Evolutionary conservation across 2,329 filamentous ascomycete genomes (phyloP).

Genomic region (Xylariomycetidae sp.): DNA sequence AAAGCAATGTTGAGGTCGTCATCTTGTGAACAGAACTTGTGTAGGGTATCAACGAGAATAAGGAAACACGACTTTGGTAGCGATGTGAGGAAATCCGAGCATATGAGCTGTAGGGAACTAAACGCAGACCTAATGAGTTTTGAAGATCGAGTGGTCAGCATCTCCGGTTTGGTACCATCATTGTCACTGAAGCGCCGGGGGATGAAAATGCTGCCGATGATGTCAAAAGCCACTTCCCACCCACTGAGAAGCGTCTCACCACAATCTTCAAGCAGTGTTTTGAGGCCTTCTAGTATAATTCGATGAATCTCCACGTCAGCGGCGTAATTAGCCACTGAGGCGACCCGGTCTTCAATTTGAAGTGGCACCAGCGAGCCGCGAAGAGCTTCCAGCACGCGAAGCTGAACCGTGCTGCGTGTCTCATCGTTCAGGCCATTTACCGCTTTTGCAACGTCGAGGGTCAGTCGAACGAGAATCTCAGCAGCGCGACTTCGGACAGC

Average conservation of each 20-base stretch:
- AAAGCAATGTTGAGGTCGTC: slow-evolving; percentile 94
- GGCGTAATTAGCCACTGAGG: slow-evolving; percentile 51
- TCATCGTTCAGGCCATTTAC: slow-evolving; percentile 47
- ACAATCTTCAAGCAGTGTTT: slow-evolving; percentile 77
- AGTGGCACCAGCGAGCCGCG: slow-evolving; percentile 55
- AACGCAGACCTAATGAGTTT: slow-evolving; percentile 83
- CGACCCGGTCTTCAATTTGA: slow-evolving; percentile 44
- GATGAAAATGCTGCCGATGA: slow-evolving; percentile 77
- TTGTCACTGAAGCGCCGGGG: slow-evolving; percentile 26
- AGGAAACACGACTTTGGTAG: slow-evolving; percentile 66
- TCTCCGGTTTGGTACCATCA: slow-evolving; percentile 28
- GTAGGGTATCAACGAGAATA: slow-evolving; percentile 78
- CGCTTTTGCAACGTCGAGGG: slow-evolving; percentile 51
- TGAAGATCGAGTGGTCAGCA: slow-evolving; percentile 54
- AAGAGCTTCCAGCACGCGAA: slow-evolving; percentile 63
- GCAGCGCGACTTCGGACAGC: slow-evolving; percentile 55
- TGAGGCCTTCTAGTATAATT: slow-evolving; percentile 71
- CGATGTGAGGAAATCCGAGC: slow-evolving; percentile 83
- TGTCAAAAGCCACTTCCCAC: slow-evolving; percentile 80
- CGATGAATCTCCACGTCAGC: slow-evolving; percentile 76
- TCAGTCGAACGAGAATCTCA: slow-evolving; percentile 55
- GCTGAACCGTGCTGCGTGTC: slow-evolving; percentile 56
- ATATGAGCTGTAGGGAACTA: slow-evolving; percentile 82
- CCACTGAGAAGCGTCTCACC: slow-evolving; percentile 77
- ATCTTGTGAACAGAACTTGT: slow-evolving; percentile 80